Base-by-base conservation (phyloP, 2,329 filamentous ascomycete genomes). In the Leptographium galeiforme region DNA sequence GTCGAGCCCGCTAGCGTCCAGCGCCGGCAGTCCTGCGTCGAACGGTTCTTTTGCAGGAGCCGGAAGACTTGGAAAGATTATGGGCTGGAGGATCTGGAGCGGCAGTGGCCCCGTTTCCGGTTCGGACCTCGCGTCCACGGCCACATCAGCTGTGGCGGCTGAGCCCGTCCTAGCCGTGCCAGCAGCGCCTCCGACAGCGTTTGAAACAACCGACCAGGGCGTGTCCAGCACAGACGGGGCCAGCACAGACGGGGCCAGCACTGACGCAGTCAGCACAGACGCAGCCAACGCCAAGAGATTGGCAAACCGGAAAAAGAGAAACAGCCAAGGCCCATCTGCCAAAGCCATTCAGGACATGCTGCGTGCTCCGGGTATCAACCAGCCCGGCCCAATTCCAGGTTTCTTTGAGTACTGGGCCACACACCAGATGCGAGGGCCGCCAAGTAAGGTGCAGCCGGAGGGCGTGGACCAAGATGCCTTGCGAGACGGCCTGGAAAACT, bases 361-460 rank as follows among this genome's bases (percentile, higher is more conserved):
- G 45, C 74, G 87, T 45, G 68, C 77, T 6, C 78, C 85, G 1
- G 87, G 87, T 0, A 88, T 93, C 63, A 93, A 93, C 61, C 87
- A 91, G 63, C 75, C 79, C 1, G 87, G 87, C 0, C 75, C 80
- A 0, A 84, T 93, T 45, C 79, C 85, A 0, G 87, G 87, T 0
- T 85, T 91, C 58, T 73, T 79, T 32, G 72, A 78, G 53, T 79
- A 76, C 59, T 72, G 74, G 66, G 68, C 71, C 2, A 67, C 71
- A 1, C 70, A 67, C 62, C 77, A 68, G 66, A 78, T 66, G 62
- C 77, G 68, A 65, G 72, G 66, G 39, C 70, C 78, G 1, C 76
- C 79, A 2, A 72, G 75, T 39, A 76, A 75, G 55, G 76, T 86
- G 12, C 74, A 77, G 16, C 71, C 83, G 0, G 74, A 78, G 32